phyloP scores from a whole-genome alignment of 2,329 filamentous ascomycete genomes.

The Colletotrichum tofieldiae region DNA sequence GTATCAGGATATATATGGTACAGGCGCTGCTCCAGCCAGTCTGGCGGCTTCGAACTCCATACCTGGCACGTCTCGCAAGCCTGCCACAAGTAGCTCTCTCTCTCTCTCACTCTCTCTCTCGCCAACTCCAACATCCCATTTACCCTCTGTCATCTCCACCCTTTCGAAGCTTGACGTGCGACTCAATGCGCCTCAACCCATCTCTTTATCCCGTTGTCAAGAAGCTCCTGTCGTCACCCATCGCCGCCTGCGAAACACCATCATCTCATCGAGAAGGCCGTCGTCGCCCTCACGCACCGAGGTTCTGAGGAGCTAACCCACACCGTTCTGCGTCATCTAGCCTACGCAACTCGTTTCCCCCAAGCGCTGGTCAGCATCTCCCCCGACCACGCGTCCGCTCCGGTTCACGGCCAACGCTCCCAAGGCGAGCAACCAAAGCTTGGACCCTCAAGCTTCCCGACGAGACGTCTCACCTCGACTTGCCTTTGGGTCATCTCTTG shows the following conservation, averaged over 20 bases:
- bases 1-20: conserved; percentile 47
- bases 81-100: conserved; percentile 42
- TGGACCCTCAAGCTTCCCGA: conserved; percentile 13
- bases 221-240: conserved; percentile 39
- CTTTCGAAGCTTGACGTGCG: conserved; percentile 38
- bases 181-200: conserved; percentile 39
- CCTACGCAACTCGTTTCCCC: conserved; percentile 22
- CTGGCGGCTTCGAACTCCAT: conserved; percentile 30
- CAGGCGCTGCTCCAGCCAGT: conserved; percentile 44
- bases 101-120: neutral
- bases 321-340: conserved; percentile 34
- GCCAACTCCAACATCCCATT: conserved; percentile 36
- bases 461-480: conserved; percentile 41
- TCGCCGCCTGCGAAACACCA: conserved; percentile 29
- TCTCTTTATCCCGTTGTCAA: conserved; percentile 27
- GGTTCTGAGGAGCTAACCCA: conserved; percentile 32
- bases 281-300: conserved; percentile 14
- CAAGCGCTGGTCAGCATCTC: conserved; percentile 16
- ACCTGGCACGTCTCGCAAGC: conserved; percentile 51
- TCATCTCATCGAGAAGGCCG: conserved; percentile 6
- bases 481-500: conserved; percentile 25
- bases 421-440: conserved; percentile 4
- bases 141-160: conserved; percentile 28
- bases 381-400: neutral
- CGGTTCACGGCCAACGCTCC: conserved; percentile 3